Conservation (phyloP, 2,329 filamentous ascomycete species). For the Neofusicoccum ribis region DNA sequence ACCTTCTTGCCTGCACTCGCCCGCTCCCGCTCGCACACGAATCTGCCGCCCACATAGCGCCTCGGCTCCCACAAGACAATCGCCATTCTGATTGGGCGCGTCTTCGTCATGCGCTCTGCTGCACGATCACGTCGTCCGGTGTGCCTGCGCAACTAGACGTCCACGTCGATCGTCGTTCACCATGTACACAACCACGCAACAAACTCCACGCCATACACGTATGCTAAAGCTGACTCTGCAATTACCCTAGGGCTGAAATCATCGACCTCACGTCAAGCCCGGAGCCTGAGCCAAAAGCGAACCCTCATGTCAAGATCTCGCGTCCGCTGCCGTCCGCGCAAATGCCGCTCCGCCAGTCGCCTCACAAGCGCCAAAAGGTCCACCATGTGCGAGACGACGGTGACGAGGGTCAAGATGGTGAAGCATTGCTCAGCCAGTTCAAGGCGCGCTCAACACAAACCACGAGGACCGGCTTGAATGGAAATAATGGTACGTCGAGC, state of each 20-base stretch:
- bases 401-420: not conserved
- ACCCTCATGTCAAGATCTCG: not conserved
- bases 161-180: too few species aligned
- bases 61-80: too few species aligned
- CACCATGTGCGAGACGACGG: not conserved
- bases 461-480: not conserved
- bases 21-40: too few species aligned
- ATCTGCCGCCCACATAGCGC: too few species aligned
- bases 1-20: too few species aligned
- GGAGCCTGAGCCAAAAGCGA: not conserved
- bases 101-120: too few species aligned
- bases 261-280: not conserved
- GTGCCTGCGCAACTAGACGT: too few species aligned
- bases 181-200: not conserved
- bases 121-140: too few species aligned
- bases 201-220: not conserved
- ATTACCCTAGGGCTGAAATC: not conserved
- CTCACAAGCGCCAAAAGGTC: not conserved
- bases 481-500: not conserved
- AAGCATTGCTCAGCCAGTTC: not conserved
- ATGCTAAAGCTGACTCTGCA: not conserved
- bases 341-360: not conserved
- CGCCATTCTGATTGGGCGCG: too few species aligned
- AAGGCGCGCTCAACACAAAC: not conserved
- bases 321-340: not conserved